Base-by-base conservation (phyloP, 1,284 basidiomycete species). In the Cryptococcus sp. region DNA sequence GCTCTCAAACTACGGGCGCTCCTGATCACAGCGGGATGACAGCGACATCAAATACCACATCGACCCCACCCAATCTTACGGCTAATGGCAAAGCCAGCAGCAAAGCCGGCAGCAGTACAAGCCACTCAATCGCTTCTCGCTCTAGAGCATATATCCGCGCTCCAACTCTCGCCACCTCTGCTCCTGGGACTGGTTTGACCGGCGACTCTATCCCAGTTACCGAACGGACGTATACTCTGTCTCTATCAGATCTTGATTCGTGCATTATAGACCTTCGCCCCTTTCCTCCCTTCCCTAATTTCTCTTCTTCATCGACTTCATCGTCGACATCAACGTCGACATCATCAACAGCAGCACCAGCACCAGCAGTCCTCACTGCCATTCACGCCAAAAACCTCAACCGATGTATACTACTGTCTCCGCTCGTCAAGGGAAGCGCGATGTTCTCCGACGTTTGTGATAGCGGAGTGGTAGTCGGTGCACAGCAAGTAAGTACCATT, bases 211-310 rank as follows among this genome's bases (percentile, higher is more conserved):
- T 31, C 5, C 41, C 39, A 50, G 58, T 19, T n/a, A 23, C 49
- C 50, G 15, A 49, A 7, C 53, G 42, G 11, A 61, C 44, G 22
- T 73, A 70, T 53, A 71, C 70, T 16, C 57, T 75, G 17, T 68
- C 69, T 5, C 59, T 74, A 17, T 47, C 56, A 5, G 40, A 64
- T 40, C 61, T 76, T 8, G 22, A 50, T 40, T 71, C 79, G 52
- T 91, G 89, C 67, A 80, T 91, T 42, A 83, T 91, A 54, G 85
- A 91, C 73, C 76, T 91, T 0, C 62, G 69, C 3, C 53, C 61
- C 67, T 84, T 17, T 74, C 42, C 65, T 49, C 58, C 62, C 35
- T 17, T 49, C 40, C 38, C 50, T 19, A 40, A 10, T 23, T n/a
- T 8, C 16, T 44, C 42, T 17, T 15, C 23, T 17, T 22, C 54